phyloP scores from a whole-genome alignment of 805 yeast genomes.

The Osmozyma mogii region DNA sequence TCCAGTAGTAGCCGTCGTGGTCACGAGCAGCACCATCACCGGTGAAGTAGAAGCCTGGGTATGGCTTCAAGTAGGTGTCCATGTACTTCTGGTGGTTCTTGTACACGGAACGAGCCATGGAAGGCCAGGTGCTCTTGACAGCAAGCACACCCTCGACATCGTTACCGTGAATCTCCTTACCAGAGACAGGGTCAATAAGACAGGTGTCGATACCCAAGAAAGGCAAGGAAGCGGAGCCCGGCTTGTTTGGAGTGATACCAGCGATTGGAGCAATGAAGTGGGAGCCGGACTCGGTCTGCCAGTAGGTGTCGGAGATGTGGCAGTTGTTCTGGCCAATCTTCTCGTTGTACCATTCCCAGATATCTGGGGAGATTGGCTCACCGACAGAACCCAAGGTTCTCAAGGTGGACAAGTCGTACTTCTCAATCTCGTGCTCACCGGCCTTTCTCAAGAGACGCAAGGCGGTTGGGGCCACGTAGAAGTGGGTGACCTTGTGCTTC shows the following conservation, averaged over 20 bases:
- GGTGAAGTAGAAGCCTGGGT: conserved; percentile 89
- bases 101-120: too few relatives aligned
- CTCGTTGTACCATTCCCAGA: conserved; percentile 98
- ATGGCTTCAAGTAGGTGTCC: conserved; percentile 89
- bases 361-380: conserved; percentile 96
- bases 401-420: conserved; percentile 76
- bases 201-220: conserved; percentile 91
- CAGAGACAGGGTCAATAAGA: conserved; percentile 89
- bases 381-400: conserved; percentile 96
- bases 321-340: conserved; percentile 84
- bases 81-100: conserved; percentile 91
- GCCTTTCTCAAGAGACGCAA: conserved; percentile 83
- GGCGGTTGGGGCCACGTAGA: conserved; percentile 98
- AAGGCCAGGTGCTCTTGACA: conserved; percentile 89
- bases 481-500: conserved; percentile 84
- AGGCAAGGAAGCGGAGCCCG: conserved; percentile 95
- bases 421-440: conserved; percentile 75
- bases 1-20: conserved; percentile 94
- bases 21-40: conserved; percentile 99
- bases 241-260: conserved; percentile 90
- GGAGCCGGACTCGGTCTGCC: conserved; percentile 98
- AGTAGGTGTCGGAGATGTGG: conserved; percentile 91
- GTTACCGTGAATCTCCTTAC: conserved; percentile 74
- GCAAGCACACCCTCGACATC: conserved; percentile 97
- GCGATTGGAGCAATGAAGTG: conserved; percentile 93